Percentiles rank a stretch among this genome's conserved stretches.
phyloP scores from a whole-genome alignment of 2,329 filamentous ascomycete species.

The Triangularia verruculosa region DNA sequence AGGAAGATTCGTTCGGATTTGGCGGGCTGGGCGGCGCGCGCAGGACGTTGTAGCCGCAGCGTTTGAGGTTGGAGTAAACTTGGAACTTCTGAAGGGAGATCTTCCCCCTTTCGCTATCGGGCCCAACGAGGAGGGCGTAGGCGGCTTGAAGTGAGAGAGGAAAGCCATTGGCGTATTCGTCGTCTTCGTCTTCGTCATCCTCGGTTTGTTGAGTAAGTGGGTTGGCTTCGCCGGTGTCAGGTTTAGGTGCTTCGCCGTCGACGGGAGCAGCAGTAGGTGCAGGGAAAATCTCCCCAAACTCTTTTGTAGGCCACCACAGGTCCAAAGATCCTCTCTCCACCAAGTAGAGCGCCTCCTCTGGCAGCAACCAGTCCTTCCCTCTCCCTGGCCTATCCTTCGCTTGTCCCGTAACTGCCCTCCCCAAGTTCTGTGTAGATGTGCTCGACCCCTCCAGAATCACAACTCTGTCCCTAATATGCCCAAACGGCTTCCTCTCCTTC shows the following conservation, averaged over 20 bases:
- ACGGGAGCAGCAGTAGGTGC: not conserved
- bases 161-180: slow-evolving; percentile 61
- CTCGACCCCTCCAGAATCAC: slow-evolving; percentile 68
- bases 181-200: slow-evolving; percentile 26
- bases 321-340: slow-evolving; percentile 86
- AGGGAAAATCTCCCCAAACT: slow-evolving; percentile 50
- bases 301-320: slow-evolving; percentile 71
- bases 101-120: slow-evolving; percentile 59
- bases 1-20: slow-evolving; percentile 4
- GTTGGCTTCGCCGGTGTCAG: not conserved
- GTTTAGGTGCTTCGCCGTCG: not conserved
- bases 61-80: slow-evolving; percentile 81
- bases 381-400: slow-evolving; percentile 53
- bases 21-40: slow-evolving; percentile 52
- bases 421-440: slow-evolving; percentile 66
- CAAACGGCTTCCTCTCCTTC: slow-evolving; percentile 22
- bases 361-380: slow-evolving; percentile 75
- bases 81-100: slow-evolving; percentile 75
- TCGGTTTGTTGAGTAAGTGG: slow-evolving; percentile 16
- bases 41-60: slow-evolving; percentile 76
- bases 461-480: slow-evolving; percentile 45
- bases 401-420: slow-evolving; percentile 56
- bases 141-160: slow-evolving; percentile 89
- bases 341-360: slow-evolving; percentile 87
- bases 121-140: slow-evolving; percentile 78